Evolutionary conservation across 139 green algal genomes (phyloP).

Genomic region (Chlamydomonas asymmetrica): DNA sequence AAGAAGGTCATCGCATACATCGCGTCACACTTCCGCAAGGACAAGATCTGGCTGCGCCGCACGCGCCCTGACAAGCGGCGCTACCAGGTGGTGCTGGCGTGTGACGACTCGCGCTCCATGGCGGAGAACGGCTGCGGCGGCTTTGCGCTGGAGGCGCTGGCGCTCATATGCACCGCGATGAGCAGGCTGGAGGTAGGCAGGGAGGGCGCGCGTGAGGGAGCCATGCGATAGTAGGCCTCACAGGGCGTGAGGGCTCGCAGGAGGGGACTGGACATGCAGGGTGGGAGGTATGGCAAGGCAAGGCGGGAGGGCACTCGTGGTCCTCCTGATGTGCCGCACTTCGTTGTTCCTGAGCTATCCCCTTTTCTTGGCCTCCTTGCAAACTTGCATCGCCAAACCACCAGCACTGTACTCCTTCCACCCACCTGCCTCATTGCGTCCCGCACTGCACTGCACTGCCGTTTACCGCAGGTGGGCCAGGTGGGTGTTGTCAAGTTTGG

Average conservation of each 20-base stretch:
- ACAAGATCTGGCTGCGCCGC: slow-evolving; percentile 99
- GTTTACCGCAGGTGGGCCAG: slow-evolving; percentile 74
- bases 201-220: slow-evolving; percentile 20
- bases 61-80: slow-evolving; percentile 90
- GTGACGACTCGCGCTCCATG: slow-evolving; percentile 95
- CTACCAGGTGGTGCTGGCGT: slow-evolving; percentile 91
- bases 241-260: too few relatives aligned
- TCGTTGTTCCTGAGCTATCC: too few relatives aligned
- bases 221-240: too few relatives aligned
- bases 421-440: background rate
- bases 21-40: slow-evolving; percentile 91
- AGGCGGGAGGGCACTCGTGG: too few relatives aligned
- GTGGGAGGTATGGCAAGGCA: too few relatives aligned
- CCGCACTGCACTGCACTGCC: background rate
- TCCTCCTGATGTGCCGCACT: too few relatives aligned
- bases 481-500: slow-evolving; percentile 93
- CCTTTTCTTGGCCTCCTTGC: too few relatives aligned
- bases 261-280: too few relatives aligned
- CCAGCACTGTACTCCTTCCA: background rate
- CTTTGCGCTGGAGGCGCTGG: slow-evolving; percentile 91
- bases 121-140: slow-evolving; percentile 80
- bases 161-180: slow-evolving; percentile 86
- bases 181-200: slow-evolving; percentile 69
- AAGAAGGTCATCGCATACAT: slow-evolving; percentile 98
- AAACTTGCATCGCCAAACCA: background rate